phyloP scores from a whole-genome alignment of 2,329 filamentous ascomycete genomes.

The Xylaria arbuscula region DNA sequence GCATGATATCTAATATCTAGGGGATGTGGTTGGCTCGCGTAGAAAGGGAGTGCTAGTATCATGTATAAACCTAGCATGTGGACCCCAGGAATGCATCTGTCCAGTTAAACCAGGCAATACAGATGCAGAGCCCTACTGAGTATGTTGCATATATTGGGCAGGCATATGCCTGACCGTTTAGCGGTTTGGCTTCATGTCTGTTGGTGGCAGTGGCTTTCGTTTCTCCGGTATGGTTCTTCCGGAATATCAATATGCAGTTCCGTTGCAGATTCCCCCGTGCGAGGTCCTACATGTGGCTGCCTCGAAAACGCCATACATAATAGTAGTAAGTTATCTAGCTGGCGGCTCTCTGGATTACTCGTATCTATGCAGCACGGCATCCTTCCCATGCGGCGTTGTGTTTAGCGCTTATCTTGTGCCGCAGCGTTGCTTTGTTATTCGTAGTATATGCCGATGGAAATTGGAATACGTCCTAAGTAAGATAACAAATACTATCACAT shows the following conservation, averaged over 20 bases:
- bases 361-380: conserved; percentile 21
- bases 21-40: not conserved
- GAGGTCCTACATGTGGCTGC: not conserved
- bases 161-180: not conserved
- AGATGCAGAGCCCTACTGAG: not conserved
- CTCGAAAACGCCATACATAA: not conserved
- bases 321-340: not conserved
- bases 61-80: not conserved
- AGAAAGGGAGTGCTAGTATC: not conserved
- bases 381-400: conserved; percentile 21
- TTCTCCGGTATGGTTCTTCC: not conserved
- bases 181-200: not conserved
- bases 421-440: conserved; percentile 8
- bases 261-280: not conserved
- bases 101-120: not conserved
- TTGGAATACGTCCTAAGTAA: conserved; percentile 10
- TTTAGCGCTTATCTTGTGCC: conserved; percentile 29
- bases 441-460: conserved; percentile 12
- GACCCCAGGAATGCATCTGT: not conserved
- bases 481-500: conserved; percentile 18
- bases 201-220: not conserved
- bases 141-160: not conserved
- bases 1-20: not conserved
- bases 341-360: conserved; percentile 7
- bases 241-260: not conserved